A percentile compares a stretch with the other conserved stretches of the same genome.
phyloP scores from a whole-genome alignment of 805 yeast species.

The Candida glaebosa region DNA sequence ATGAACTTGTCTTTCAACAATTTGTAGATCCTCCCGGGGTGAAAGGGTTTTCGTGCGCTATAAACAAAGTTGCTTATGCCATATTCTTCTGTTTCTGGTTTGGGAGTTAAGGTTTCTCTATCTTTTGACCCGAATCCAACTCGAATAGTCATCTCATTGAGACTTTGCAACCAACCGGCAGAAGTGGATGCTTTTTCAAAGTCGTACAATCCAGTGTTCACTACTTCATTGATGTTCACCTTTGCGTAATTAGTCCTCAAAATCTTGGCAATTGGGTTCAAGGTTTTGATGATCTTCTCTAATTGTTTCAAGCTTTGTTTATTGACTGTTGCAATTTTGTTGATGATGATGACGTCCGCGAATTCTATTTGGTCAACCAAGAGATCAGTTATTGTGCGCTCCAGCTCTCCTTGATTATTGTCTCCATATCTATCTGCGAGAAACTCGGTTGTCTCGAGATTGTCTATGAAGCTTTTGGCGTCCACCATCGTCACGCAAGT shows the following conservation, averaged over 20 bases:
- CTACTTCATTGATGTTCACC: slow-evolving; percentile 30
- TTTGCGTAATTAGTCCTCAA: slow-evolving; percentile 33
- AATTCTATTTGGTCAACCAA: slow-evolving; percentile 48
- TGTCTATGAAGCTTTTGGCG: slow-evolving; percentile 37
- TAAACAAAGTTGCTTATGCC: slow-evolving; percentile 44
- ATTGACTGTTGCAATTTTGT: slow-evolving; percentile 30
- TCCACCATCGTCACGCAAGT: slow-evolving; percentile 48
- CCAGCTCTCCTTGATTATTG: slow-evolving; percentile 38
- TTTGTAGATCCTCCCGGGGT: slow-evolving; percentile 39
- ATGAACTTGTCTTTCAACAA: slow-evolving; percentile 34
- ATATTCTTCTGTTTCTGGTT: slow-evolving; percentile 46
- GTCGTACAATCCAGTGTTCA: slow-evolving; percentile 35
- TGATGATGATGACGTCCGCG: slow-evolving; percentile 42
- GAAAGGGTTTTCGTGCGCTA: slow-evolving; percentile 40
- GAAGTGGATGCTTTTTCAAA: slow-evolving; percentile 41
- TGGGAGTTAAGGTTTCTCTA: slow-evolving; percentile 27
- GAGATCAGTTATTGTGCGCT: slow-evolving; percentile 43
- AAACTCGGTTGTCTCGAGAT: slow-evolving; percentile 43
- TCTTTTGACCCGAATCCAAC: slow-evolving; percentile 25
- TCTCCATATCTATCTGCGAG: slow-evolving; percentile 39
- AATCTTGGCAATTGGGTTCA: slow-evolving; percentile 44
- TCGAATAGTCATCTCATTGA: slow-evolving; percentile 33
- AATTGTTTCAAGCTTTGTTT: slow-evolving; percentile 25
- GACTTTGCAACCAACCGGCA: slow-evolving; percentile 44
- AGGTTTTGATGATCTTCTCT: slow-evolving; percentile 25